Conservation (phyloP, 768 basidiomycete genomes). For the Hygrocybe coccinea region DNA sequence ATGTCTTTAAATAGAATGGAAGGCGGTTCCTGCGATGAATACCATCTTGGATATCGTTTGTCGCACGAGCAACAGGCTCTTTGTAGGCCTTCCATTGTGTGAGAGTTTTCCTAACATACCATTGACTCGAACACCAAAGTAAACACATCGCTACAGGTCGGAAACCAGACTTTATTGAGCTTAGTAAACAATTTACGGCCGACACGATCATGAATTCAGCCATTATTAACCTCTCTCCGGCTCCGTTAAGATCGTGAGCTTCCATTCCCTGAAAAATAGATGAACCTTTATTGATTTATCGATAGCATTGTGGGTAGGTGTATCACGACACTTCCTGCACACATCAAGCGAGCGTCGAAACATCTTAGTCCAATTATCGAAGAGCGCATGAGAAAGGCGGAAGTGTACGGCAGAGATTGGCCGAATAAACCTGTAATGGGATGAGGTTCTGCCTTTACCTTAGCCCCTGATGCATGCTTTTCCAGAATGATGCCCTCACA, state of each 20-base stretch:
- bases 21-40: conserved; percentile 12
- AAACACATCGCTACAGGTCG: conserved; percentile 18
- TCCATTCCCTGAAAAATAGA: conserved; percentile 5
- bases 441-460: too few relatives aligned
- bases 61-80: conserved; percentile 29
- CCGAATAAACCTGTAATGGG: conserved; percentile 23
- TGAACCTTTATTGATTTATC: conserved; percentile 4
- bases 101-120: background rate
- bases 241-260: conserved; percentile 32
- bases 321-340: background rate
- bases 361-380: conserved; percentile 24
- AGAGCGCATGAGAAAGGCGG: conserved; percentile 19
- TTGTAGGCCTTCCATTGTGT: conserved; percentile 34
- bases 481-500: conserved; percentile 39
- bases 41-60: conserved; percentile 26
- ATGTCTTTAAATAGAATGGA: conserved; percentile 7
- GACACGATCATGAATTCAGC: conserved; percentile 23
- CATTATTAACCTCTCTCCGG: conserved; percentile 30
- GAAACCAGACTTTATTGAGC: conserved; percentile 24
- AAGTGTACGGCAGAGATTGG: conserved; percentile 23
- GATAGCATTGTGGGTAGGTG: conserved; percentile 14
- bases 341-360: conserved; percentile 12
- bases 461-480: background rate
- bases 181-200: conserved; percentile 29
- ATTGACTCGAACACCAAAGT: background rate